Base-by-base conservation (phyloP, 2,329 filamentous ascomycete genomes). In the Microdochium trichocladiopsis region DNA sequence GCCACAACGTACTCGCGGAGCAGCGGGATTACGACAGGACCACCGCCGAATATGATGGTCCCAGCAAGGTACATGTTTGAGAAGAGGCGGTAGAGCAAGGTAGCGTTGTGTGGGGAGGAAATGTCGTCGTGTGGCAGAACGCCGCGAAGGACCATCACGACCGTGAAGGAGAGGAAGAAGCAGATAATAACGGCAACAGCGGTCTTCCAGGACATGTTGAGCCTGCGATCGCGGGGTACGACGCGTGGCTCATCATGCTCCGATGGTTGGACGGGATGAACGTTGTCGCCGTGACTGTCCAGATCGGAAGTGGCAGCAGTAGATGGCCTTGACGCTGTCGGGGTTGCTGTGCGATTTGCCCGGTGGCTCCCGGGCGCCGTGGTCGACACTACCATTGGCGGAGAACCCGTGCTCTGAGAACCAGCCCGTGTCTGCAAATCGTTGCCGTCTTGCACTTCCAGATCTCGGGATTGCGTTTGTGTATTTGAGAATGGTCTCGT, bases 61-160 rank as follows among this genome's bases (percentile, higher is more conserved):
- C 86, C 87, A 0, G 86, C 87, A 0, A 90, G 80, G 60, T 86
- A 89, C 68, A 90, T 79, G 64, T 88, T 90, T 4, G 84, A 74
- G 59, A 90, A 90, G 23, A 90, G 75, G 48, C 77, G 72, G 57
- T 82, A 82, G 0, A 76, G 66, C 0, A 82, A 66, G 0, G 80
- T 72, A 0, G 67, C 67, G 10, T 61, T 43, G 0, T 22, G 41
- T 8, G 18, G 22, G 18, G 41, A 45, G 5, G 41, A 22, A 10
- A 5, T 22, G 21, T 21, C 18, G 41, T 21, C 41, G 21, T 45
- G 41, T 3, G 66, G 53, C 48, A 68, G 66, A 55, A 61, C 74
- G 66, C 63, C 75, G 33, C 75, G 73, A 0, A 77, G 58, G 16
- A 79, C 71, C 63, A 88, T 77, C 22, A 87, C 62, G 2, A 69